Evolutionary conservation across 2,329 filamentous ascomycete genomes (phyloP).

Genomic region (Trichoderma pleuroti): DNA sequence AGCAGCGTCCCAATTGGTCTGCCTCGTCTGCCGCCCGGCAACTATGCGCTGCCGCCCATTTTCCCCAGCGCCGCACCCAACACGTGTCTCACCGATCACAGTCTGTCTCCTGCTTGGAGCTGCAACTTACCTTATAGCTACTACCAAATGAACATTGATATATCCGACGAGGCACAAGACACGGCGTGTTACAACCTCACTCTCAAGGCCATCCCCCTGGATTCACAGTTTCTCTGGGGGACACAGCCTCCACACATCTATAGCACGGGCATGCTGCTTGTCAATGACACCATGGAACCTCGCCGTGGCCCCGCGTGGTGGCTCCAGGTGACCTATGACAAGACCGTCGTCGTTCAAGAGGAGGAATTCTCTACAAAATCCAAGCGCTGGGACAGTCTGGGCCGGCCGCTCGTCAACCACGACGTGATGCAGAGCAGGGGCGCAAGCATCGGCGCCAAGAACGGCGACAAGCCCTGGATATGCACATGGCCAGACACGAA

Average conservation of each 20-base stretch:
- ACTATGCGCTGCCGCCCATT: conserved; percentile 54
- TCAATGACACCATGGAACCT: conserved; percentile 49
- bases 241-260: conserved; percentile 48
- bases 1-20: conserved; percentile 49
- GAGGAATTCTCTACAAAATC: conserved; percentile 29
- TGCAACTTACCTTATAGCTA: conserved; percentile 52
- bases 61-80: conserved; percentile 47
- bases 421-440: conserved; percentile 28
- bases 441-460: conserved; percentile 31
- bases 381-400: conserved; percentile 28
- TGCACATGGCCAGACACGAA: conserved; percentile 56
- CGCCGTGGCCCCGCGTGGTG: conserved; percentile 54
- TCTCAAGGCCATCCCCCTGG: conserved; percentile 38
- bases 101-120: conserved; percentile 58
- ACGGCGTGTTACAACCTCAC: conserved; percentile 41
- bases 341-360: conserved; percentile 53
- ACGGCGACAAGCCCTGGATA: conserved; percentile 55
- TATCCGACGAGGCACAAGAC: conserved; percentile 20
- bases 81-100: conserved; percentile 55
- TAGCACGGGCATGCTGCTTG: conserved; percentile 42
- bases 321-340: conserved; percentile 50
- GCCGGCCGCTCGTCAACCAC: conserved; percentile 21
- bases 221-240: conserved; percentile 48
- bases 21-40: conserved; percentile 51
- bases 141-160: conserved; percentile 42